These are phyloP conservation scores for Myochromella boudieri DNA, from an alignment of 768 basidiomycete genomes.

Conservation along the genomic window DNA sequence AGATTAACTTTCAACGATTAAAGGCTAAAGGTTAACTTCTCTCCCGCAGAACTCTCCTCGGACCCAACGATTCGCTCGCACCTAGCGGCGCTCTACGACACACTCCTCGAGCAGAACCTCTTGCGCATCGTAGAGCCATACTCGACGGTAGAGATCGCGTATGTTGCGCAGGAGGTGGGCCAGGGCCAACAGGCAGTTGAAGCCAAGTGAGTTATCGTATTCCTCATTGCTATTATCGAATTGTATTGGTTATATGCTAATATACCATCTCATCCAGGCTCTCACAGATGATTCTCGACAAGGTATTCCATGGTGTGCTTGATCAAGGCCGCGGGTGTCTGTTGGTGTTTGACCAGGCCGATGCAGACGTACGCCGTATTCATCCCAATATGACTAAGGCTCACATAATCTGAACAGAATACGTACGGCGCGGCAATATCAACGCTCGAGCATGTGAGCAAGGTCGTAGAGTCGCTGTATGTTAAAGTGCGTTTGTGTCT, in stretches of 20 bases:
- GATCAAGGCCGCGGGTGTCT: conserved; percentile 94
- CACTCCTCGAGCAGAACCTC: conserved; percentile 92
- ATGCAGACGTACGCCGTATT: conserved; percentile 68
- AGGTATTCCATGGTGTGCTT: conserved; percentile 91
- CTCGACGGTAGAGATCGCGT: conserved; percentile 85
- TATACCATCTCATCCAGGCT: conserved; percentile 48
- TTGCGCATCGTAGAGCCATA: conserved; percentile 96
- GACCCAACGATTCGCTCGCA: conserved; percentile 96
- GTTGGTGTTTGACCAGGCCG: conserved; percentile 85
- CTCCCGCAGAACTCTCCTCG: conserved; percentile 79
- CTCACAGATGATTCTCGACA: conserved; percentile 98
- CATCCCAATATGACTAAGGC: background rate
- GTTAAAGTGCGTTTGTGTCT: conserved; percentile 56
- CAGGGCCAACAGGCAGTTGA: conserved; percentile 90
- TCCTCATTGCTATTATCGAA: background rate
- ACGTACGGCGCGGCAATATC: conserved; percentile 88
- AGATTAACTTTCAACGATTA: no score
- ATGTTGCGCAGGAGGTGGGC: conserved; percentile 85
- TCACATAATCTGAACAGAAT: conserved; percentile 50
- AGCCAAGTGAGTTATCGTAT: conserved; percentile 63
- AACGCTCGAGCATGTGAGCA: conserved; percentile 86
- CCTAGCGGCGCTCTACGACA: conserved; percentile 92
- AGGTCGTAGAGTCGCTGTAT: conserved; percentile 93
- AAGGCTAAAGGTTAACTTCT: background rate
- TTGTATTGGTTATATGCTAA: background rate